Base-by-base conservation (phyloP, 2,329 filamentous ascomycete species). In the Chlorencoelia australis region DNA sequence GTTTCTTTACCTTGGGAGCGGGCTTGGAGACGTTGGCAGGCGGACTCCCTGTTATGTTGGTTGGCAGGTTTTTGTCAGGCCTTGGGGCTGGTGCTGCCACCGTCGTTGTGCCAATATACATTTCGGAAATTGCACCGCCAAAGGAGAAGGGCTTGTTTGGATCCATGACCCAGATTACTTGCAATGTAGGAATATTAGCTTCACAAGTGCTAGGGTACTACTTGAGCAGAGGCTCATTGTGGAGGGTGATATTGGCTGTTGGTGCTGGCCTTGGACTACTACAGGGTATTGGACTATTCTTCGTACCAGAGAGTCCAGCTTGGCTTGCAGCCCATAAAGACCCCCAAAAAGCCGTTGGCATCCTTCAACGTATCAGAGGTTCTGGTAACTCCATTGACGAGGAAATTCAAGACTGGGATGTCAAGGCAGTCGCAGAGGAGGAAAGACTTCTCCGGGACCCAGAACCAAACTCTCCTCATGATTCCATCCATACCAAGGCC, bases 41-140 rank as follows among this genome's bases (percentile, higher is more conserved):
- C 3, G 75, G 70, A 25, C 79, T 93, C 13, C 60, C 69, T 3
- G 56, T 82, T 19, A 67, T 98, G 60, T 72, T 74, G 0, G 44
- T 83, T 11, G 91, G 89, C 4, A 73, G 91, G 15, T 65, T 94
- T 15, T 56, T 96, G 10, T 80, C 83, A 7, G 91, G 91, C 8
- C 57, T 94, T 2, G 88, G 84, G 5, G 87, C 87, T 5, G 91
- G 91, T 15, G 85, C 87, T 2, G 76, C 87, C 1, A 89, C 91
- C 3, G 91, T 98, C 14, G 84, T 95, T 22, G 87, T 93, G 3
- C 91, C 91, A 0, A 74, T 98, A 14, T 98, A 94, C 65, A 86
- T 98, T 49, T 88, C 86, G 30, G 91, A 98, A 60, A 73, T 95
- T 17, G 80, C 88, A 0, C 91, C 89, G 4, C 75, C 75, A 0